Evolutionary conservation across 2,329 filamentous ascomycete species (phyloP).

Genomic region (Diaporthe sp.): DNA sequence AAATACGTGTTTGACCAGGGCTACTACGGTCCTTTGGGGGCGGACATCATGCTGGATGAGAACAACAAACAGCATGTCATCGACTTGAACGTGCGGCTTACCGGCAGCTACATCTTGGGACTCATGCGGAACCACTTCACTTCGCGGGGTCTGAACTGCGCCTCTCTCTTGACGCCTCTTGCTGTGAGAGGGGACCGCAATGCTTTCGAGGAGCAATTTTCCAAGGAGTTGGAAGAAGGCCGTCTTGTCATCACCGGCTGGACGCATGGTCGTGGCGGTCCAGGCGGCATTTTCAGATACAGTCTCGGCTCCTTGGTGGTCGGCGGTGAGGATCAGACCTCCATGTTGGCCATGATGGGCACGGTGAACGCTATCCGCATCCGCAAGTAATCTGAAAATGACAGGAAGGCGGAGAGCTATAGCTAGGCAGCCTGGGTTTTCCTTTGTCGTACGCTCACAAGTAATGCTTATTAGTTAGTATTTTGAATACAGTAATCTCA

Average conservation of each 20-base stretch:
- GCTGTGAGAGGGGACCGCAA: constrained; percentile 21
- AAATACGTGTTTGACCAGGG: constrained; percentile 24
- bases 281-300: constrained; percentile 3
- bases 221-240: constrained; percentile 16
- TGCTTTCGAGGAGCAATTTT: constrained; percentile 15
- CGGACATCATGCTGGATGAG: constrained; percentile 27
- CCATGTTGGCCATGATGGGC: constrained; percentile 18
- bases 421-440: background rate
- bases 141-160: background rate
- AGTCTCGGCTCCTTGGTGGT: constrained; percentile 19
- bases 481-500: background rate
- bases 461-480: background rate
- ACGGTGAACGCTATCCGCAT: constrained; percentile 5
- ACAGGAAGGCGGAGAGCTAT: background rate
- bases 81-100: constrained; percentile 19
- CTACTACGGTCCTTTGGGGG: constrained; percentile 24
- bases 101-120: constrained; percentile 10
- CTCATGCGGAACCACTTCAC: constrained; percentile 25
- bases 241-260: constrained; percentile 17
- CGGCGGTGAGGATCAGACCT: constrained; percentile 5
- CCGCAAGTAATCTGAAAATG: background rate
- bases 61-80: constrained; percentile 21
- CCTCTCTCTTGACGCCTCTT: background rate
- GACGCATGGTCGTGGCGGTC: constrained; percentile 18
- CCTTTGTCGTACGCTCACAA: background rate